Base-by-base conservation (phyloP, 2,329 filamentous ascomycete species). In the Talaromyces piceae region DNA sequence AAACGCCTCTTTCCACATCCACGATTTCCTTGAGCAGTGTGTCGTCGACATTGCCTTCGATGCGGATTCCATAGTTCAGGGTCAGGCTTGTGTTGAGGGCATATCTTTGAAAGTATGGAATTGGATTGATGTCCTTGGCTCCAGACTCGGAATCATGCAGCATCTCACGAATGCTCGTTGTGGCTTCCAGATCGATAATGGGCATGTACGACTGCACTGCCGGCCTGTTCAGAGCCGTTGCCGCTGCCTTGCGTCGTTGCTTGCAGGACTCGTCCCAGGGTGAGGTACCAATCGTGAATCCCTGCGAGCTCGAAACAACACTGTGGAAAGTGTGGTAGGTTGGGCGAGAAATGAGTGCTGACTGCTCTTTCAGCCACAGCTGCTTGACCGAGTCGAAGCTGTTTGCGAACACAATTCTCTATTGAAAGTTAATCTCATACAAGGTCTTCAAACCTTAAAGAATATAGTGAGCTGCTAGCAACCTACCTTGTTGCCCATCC, bases 241-340 rank as follows among this genome's bases (percentile, higher is more conserved):
- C 87, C 1, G 87, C 87, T 0, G 86, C 87, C 71, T 89, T 91
- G 56, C 88, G 80, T 8, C 87, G 79, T 22, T 77, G 74, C 67
- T 91, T 91, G 70, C 86, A 88, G 2, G 83, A 88, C 47, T 89
- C 87, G 55, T 91, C 86, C 84, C 87, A 93, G 0, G 88, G 87
- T 0, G 86, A 90, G 0, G 87, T 89, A 1, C 88, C 88, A 54
- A 93, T 89, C 0, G 87, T 91, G 67, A 89, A 87, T 5, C 87
- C 87, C 58, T 89, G 84, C 0, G 84, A 87, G 28, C 77, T 81
- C 1, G 86, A 89, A 3, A 90, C 84, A 3, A 91, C 84, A 4
- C 79, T 86, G 67, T 91, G 87, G 67, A 91, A 91, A 1, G 87
- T 91, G 67, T 91, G 86, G 45, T 90, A 80, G 22, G 77, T 88